Conservation (phyloP, 106 monocot genomes). For the Platanthera guangdongensis region DNA sequence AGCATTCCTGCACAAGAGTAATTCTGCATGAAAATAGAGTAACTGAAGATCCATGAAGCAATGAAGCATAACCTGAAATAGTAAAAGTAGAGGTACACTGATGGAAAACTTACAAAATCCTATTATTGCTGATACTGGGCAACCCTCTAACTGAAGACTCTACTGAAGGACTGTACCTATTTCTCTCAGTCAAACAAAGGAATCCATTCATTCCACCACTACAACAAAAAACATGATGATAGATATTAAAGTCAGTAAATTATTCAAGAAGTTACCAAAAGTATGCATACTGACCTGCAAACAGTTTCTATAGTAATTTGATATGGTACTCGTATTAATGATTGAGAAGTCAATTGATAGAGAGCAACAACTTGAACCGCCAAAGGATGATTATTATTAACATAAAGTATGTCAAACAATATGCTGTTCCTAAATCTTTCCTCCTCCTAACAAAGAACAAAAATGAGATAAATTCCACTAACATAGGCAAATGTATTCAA, state of each 20-base stretch:
- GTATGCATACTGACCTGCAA: conserved; percentile 42
- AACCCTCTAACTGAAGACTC: conserved; percentile 51
- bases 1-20: conserved; percentile 67
- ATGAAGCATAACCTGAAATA: neutral
- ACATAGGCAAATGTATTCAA: neutral
- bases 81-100: neutral
- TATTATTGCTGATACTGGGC: conserved; percentile 40
- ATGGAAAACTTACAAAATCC: conserved; percentile 50
- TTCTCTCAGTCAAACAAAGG: conserved; percentile 60
- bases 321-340: conserved; percentile 11
- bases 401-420: conserved; percentile 82
- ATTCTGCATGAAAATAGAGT: conserved; percentile 8
- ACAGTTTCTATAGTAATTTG: conserved; percentile 40
- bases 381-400: conserved; percentile 56
- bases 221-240: conserved; percentile 10
- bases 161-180: conserved; percentile 23
- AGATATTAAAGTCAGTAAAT: neutral
- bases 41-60: neutral
- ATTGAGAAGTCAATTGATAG: conserved; percentile 37
- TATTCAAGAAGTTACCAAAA: conserved; percentile 1
- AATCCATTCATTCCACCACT: conserved; percentile 96
- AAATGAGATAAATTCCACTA: conserved; percentile 2
- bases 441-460: conserved; percentile 50
- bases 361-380: conserved; percentile 36
- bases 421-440: conserved; percentile 68